These are phyloP conservation scores for Candida loeiensis DNA, from an alignment of 805 yeast genomes.

Conservation along the genomic window DNA sequence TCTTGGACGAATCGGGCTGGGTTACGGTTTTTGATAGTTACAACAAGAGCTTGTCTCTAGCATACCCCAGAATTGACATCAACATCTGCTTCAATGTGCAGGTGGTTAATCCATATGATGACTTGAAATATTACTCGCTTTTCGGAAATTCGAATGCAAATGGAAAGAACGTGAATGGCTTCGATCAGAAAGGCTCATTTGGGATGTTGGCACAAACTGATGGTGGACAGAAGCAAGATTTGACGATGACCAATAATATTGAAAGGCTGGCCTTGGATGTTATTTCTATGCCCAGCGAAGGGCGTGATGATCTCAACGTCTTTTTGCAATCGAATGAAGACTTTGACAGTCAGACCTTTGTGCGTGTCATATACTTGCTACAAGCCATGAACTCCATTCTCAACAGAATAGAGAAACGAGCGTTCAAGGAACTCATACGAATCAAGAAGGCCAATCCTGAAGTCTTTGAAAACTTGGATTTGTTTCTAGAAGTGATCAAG, in stretches of 20 bases:
- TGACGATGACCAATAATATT: slow-evolving; percentile 1
- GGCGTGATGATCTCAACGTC: neutral
- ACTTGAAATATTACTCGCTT: slow-evolving; percentile 23
- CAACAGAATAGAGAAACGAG: slow-evolving; percentile 47
- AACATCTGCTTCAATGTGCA: slow-evolving; percentile 17
- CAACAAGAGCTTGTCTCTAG: slow-evolving; percentile 11
- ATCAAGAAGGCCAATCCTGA: slow-evolving; percentile 50
- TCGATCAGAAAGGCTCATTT: neutral
- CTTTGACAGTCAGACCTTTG: slow-evolving; percentile 17
- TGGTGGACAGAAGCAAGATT: neutral
- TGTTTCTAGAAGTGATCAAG: slow-evolving; percentile 51
- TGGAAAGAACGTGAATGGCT: slow-evolving; percentile 5
- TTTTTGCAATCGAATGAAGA: neutral
- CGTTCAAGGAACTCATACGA: slow-evolving; percentile 54
- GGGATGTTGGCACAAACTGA: neutral
- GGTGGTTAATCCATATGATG: slow-evolving; percentile 23
- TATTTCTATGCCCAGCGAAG: neutral
- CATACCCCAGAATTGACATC: slow-evolving; percentile 13
- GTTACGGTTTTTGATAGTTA: slow-evolving; percentile 13
- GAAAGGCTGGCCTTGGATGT: slow-evolving; percentile 7
- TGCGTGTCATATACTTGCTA: slow-evolving; percentile 33
- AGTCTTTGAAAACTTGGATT: slow-evolving; percentile 51
- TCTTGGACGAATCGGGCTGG: slow-evolving; percentile 83
- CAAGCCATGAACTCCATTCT: slow-evolving; percentile 48
- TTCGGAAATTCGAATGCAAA: slow-evolving; percentile 13